Evolutionary conservation across 2,329 filamentous ascomycete genomes (phyloP).

Genomic region (Sphaerulina musiva): DNA sequence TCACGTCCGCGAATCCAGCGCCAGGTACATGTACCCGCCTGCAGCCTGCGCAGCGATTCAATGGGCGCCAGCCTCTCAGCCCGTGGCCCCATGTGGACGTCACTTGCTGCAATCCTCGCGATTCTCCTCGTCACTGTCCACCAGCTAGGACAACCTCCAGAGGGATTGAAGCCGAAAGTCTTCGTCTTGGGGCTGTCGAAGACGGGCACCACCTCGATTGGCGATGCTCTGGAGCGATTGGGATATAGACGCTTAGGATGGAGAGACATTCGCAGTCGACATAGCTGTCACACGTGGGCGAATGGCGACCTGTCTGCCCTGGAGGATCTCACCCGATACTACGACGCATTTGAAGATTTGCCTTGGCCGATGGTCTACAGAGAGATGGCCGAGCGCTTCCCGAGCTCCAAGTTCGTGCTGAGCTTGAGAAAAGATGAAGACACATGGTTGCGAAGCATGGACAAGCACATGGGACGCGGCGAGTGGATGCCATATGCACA

Average conservation of each 20-base stretch:
- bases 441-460: conserved; percentile 29
- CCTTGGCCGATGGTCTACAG: conserved; percentile 29
- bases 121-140: not conserved
- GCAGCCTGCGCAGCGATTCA: not conserved
- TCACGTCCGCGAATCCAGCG: not conserved
- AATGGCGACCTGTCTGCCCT: conserved; percentile 23
- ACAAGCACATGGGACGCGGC: conserved; percentile 25
- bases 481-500: conserved; percentile 23
- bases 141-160: conserved; percentile 21
- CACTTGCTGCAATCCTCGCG: not conserved
- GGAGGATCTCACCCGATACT: conserved; percentile 24
- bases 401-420: conserved; percentile 28
- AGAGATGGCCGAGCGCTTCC: conserved; percentile 27
- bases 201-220: conserved; percentile 30
- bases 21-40: not conserved
- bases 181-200: conserved; percentile 31
- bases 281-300: conserved; percentile 28
- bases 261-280: conserved; percentile 30
- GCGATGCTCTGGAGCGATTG: conserved; percentile 28
- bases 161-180: conserved; percentile 25
- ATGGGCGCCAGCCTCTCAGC: not conserved
- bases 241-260: conserved; percentile 30
- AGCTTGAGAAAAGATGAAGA: conserved; percentile 29
- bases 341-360: conserved; percentile 31
- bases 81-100: conserved; percentile 3